These are phyloP conservation scores for Penicillium subrubescens DNA, from an alignment of 495 filamentous ascomycete species.

Conservation along the genomic window DNA sequence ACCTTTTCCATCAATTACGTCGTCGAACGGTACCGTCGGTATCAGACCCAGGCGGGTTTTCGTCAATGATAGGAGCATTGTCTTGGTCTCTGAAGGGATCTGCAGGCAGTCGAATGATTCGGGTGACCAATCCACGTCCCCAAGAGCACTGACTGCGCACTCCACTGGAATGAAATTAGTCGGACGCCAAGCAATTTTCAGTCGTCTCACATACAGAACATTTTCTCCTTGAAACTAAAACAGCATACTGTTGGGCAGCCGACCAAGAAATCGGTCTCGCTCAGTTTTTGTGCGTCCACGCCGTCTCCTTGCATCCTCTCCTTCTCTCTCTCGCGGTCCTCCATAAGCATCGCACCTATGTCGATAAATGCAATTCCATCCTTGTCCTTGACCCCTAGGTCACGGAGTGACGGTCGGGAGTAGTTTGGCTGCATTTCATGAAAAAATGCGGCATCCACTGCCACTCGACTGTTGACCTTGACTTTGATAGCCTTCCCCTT, in stretches of 20 bases:
- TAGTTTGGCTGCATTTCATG: conserved; percentile 33
- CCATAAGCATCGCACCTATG: conserved; percentile 16
- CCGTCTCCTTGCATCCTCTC: conserved; percentile 25
- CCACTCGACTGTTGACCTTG: conserved; percentile 28
- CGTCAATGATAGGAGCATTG: conserved; percentile 27
- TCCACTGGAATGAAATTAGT: conserved; percentile 31
- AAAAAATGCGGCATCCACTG: conserved; percentile 29
- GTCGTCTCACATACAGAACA: conserved; percentile 24
- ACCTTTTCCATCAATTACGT: not conserved
- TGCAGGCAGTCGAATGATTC: conserved; percentile 25
- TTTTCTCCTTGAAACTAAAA: conserved; percentile 34
- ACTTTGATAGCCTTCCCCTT: conserved; percentile 29
- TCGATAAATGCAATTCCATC: conserved; percentile 18
- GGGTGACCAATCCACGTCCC: conserved; percentile 32
- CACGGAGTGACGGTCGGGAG: conserved; percentile 24
- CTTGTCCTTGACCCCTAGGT: conserved; percentile 14
- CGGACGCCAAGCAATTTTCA: conserved; percentile 6
- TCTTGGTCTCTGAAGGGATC: conserved; percentile 29
- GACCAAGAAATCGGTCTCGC: conserved; percentile 30
- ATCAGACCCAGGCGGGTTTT: conserved; percentile 8
- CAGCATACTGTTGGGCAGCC: conserved; percentile 27
- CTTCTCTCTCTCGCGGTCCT: conserved; percentile 27
- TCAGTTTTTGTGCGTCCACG: conserved; percentile 23
- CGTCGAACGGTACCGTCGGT: not conserved
- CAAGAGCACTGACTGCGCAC: conserved; percentile 34